These are phyloP conservation scores for Aspergillus wentii DNA, from an alignment of 495 filamentous ascomycete genomes.

Conservation along the genomic window DNA sequence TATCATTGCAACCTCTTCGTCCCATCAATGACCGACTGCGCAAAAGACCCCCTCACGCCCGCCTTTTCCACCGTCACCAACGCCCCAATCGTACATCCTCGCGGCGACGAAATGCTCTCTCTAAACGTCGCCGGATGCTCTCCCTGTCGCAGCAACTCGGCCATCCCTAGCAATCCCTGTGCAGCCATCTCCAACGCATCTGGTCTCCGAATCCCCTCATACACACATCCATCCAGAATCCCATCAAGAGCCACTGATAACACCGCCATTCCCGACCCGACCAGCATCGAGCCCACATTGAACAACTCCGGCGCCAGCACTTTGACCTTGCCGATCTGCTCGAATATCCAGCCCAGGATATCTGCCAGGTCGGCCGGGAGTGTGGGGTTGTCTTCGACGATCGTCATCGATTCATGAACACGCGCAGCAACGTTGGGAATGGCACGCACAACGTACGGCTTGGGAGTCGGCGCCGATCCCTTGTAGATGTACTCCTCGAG, in stretches of 20 bases:
- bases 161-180: slow-evolving; percentile 26
- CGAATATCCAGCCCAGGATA: slow-evolving; percentile 17
- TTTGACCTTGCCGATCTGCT: slow-evolving; percentile 27
- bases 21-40: slow-evolving; percentile 13
- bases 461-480: slow-evolving; percentile 1
- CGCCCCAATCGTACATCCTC: slow-evolving; percentile 32
- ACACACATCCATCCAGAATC: slow-evolving; percentile 34
- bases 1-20: slow-evolving; percentile 14
- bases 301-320: slow-evolving; percentile 21
- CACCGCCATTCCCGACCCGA: slow-evolving; percentile 26
- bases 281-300: slow-evolving; percentile 26
- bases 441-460: slow-evolving; percentile 23
- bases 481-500: slow-evolving; percentile 57
- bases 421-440: slow-evolving; percentile 33
- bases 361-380: slow-evolving; percentile 10
- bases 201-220: slow-evolving; percentile 25
- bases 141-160: slow-evolving; percentile 24
- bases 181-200: slow-evolving; percentile 32
- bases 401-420: slow-evolving; percentile 30
- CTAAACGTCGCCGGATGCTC: slow-evolving; percentile 27
- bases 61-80: slow-evolving; percentile 27
- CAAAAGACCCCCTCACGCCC: slow-evolving; percentile 20
- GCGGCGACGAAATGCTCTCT: slow-evolving; percentile 33
- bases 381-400: slow-evolving; percentile 16
- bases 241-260: slow-evolving; percentile 32